Evolutionary conservation across 208 protist species (phyloP).

Genomic region (Naegleria lovaniensis): DNA sequence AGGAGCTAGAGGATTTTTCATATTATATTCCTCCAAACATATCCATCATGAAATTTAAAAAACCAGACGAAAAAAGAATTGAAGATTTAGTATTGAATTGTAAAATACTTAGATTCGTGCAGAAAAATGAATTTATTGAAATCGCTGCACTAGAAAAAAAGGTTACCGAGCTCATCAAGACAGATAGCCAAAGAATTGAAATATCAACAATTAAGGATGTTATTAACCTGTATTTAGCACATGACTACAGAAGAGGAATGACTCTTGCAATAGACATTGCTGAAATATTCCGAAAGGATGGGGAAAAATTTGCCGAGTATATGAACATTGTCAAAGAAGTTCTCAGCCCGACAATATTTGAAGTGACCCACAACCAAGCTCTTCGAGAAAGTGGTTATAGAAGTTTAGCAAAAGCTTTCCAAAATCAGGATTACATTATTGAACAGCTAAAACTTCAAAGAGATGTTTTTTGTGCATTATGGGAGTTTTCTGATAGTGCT

Average conservation of each 20-base stretch:
- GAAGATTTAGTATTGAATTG: constrained; percentile 13
- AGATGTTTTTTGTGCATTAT: constrained; percentile 20
- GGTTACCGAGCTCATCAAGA: neutral
- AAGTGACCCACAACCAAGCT: neutral
- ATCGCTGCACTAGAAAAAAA: neutral
- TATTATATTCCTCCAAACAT: constrained; percentile 23
- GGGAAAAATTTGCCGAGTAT: neutral
- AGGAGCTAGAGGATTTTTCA: constrained; percentile 5
- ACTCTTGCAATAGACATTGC: neutral
- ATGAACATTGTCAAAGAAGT: neutral
- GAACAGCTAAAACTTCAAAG: neutral
- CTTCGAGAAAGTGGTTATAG: constrained; percentile 15
- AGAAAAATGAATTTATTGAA: constrained; percentile 7
- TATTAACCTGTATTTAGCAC: neutral
- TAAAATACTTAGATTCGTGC: constrained; percentile 13
- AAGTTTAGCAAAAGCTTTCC: neutral
- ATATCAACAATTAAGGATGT: neutral
- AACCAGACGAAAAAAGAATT: neutral
- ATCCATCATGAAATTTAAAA: neutral
- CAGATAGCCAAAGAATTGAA: neutral
- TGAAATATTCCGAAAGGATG: neutral
- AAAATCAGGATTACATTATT: neutral
- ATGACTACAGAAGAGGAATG: constrained; percentile 21
- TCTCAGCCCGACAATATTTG: neutral
- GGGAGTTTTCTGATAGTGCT: neutral